These are phyloP conservation scores for Neurospora tetraspora DNA, from an alignment of 495 filamentous ascomycete genomes.

Conservation along the genomic window DNA sequence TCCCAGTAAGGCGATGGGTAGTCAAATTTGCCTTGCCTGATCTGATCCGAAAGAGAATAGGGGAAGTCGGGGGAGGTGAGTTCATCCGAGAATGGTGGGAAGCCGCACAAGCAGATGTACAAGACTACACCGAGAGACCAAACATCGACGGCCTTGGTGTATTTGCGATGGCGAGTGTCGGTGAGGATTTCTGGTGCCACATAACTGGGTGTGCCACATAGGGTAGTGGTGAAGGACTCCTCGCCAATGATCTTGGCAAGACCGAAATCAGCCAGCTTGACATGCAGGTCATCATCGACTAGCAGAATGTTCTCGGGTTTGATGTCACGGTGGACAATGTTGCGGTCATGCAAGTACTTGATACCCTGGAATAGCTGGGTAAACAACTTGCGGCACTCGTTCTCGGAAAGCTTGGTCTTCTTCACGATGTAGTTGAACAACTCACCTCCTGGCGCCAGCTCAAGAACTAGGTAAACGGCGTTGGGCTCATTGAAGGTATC, in stretches of 20 bases:
- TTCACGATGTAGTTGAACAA: slow-evolving; percentile 89
- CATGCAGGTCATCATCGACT: slow-evolving; percentile 66
- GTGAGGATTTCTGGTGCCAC: slow-evolving; percentile 94
- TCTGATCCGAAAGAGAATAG: slow-evolving; percentile 81
- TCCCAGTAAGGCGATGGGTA: slow-evolving; percentile 99
- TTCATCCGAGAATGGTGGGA: slow-evolving; percentile 95
- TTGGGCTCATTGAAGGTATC: slow-evolving; percentile 90
- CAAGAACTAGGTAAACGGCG: slow-evolving; percentile 84
- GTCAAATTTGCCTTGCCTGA: slow-evolving; percentile 78
- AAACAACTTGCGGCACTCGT: slow-evolving; percentile 77
- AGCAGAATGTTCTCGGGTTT: slow-evolving; percentile 98
- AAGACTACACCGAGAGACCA: slow-evolving; percentile 98
- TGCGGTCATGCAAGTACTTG: slow-evolving; percentile 94
- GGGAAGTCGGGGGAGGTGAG: slow-evolving; percentile 71
- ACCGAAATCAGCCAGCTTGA: slow-evolving; percentile 96
- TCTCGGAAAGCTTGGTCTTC: slow-evolving; percentile 78
- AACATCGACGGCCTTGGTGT: slow-evolving; percentile 90
- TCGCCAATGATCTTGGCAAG: slow-evolving; percentile 98
- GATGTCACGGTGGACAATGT: slow-evolving; percentile 96
- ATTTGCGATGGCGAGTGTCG: slow-evolving; percentile 65
- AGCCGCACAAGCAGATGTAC: slow-evolving; percentile 97
- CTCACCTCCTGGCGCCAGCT: slow-evolving; percentile 87
- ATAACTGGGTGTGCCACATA: slow-evolving; percentile 94
- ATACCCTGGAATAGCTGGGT: slow-evolving; percentile 85
- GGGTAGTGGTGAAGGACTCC: slow-evolving; percentile 93